phyloP scores from a whole-genome alignment of 495 filamentous ascomycete species.

The Podospora sp. region DNA sequence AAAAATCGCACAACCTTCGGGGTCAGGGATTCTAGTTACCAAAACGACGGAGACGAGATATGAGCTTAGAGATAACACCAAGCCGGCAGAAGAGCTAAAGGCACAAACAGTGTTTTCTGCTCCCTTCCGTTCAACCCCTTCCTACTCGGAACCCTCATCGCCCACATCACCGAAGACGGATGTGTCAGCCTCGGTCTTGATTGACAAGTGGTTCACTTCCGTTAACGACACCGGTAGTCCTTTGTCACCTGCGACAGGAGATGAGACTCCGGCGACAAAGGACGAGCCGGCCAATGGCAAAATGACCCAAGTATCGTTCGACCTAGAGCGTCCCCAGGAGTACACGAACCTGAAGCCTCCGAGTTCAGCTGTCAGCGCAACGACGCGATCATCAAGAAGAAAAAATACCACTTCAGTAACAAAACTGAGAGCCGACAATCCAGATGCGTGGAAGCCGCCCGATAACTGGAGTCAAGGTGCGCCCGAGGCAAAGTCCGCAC shows the following conservation, averaged over 20 bases:
- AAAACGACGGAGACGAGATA: slow-evolving; percentile 39
- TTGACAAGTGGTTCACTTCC: slow-evolving; percentile 25
- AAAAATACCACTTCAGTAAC: not conserved
- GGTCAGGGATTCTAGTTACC: slow-evolving; percentile 42
- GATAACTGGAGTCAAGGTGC: slow-evolving; percentile 18
- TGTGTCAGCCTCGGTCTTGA: slow-evolving; percentile 20
- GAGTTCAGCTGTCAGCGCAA: not conserved
- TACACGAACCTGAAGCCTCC: not conserved
- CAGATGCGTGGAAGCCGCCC: slow-evolving; percentile 45
- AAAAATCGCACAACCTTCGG: slow-evolving; percentile 37
- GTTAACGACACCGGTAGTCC: slow-evolving; percentile 12
- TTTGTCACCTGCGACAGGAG: not conserved
- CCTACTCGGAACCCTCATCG: slow-evolving; percentile 22
- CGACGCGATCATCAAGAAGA: not conserved
- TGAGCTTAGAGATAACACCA: slow-evolving; percentile 28
- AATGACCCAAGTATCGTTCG: not conserved
- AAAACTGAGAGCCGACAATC: slow-evolving; percentile 17
- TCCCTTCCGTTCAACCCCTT: slow-evolving; percentile 25
- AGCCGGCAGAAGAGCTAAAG: slow-evolving; percentile 30
- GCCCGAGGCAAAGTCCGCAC: slow-evolving; percentile 21
- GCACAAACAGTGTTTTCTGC: slow-evolving; percentile 39
- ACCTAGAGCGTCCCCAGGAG: not conserved
- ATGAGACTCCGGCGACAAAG: not conserved
- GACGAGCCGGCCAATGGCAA: not conserved
- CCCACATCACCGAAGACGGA: not conserved